Conservation (phyloP, 2,329 filamentous ascomycete genomes). For the Fusarium duplospermum region DNA sequence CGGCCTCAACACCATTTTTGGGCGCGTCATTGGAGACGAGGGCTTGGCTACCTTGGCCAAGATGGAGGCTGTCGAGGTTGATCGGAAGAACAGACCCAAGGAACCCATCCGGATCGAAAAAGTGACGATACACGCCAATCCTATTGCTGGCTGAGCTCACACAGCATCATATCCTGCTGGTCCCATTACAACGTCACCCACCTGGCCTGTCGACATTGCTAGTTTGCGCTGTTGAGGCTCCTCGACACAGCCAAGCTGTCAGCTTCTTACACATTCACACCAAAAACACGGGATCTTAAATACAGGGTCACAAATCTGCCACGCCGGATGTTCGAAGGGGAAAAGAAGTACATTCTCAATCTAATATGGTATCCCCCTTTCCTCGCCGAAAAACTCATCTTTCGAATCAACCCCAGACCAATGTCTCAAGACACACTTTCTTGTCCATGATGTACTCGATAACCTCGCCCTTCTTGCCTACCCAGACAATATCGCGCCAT, state of each 20-base stretch:
- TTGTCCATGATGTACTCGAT: conserved; percentile 24
- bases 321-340: background rate
- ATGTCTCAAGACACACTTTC: background rate
- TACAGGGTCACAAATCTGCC: background rate
- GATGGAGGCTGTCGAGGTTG: conserved; percentile 78
- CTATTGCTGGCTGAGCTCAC: conserved; percentile 68
- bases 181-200: background rate
- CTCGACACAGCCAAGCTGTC: background rate
- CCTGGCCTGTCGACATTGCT: background rate
- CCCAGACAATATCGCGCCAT: conserved; percentile 44
- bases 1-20: conserved; percentile 87
- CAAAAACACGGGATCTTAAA: background rate
- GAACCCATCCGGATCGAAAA: conserved; percentile 73
- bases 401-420: conserved; percentile 1
- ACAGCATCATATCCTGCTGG: background rate
- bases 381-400: background rate
- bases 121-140: conserved; percentile 83
- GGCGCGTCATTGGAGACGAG: conserved; percentile 76
- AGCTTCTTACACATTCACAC: background rate
- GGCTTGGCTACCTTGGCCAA: conserved; percentile 73
- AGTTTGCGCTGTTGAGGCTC: background rate
- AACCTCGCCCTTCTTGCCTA: conserved; percentile 22
- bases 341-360: background rate
- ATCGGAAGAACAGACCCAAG: conserved; percentile 82
- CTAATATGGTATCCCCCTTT: background rate